These are phyloP conservation scores for Calamus simplicifolius DNA, from an alignment of 176 grass and related monocot species.

Conservation along the genomic window DNA sequence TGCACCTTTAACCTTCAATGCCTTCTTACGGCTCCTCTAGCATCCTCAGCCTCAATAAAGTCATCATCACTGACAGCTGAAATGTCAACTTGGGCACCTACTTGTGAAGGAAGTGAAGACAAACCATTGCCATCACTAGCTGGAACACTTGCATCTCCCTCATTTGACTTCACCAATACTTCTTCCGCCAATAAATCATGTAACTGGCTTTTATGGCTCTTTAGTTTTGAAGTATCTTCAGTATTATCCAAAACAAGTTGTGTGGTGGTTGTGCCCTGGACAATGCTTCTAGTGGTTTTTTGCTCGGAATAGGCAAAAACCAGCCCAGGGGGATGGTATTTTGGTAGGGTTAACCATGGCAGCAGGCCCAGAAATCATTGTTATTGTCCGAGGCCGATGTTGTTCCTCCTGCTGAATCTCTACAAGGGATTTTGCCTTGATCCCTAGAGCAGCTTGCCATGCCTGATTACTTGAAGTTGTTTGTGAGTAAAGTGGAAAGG, in stretches of 20 bases:
- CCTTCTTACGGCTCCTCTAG: constrained; percentile 77
- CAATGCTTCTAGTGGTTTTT: constrained; percentile 22
- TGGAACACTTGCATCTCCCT: constrained; percentile 34
- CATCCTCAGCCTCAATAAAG: constrained; percentile 90
- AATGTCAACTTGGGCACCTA: constrained; percentile 27
- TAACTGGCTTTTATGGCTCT: constrained; percentile 60
- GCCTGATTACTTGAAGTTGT: constrained; percentile 25
- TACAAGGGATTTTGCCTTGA: constrained; percentile 75
- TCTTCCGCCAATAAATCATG: constrained; percentile 91
- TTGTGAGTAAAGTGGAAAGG: constrained; percentile 29
- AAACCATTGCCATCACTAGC: constrained; percentile 29
- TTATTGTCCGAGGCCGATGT: constrained; percentile 38
- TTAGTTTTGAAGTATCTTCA: constrained; percentile 37
- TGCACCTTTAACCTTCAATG: constrained; percentile 52
- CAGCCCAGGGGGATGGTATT: constrained; percentile 53
- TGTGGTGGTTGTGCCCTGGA: constrained; percentile 1
- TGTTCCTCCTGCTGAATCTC: constrained; percentile 95
- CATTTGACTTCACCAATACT: constrained; percentile 51
- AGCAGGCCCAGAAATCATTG: constrained; percentile 18
- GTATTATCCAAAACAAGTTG: constrained; percentile 5
- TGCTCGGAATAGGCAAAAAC: constrained; percentile 31
- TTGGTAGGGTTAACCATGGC: constrained; percentile 12
- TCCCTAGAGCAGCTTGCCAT: constrained; percentile 67
- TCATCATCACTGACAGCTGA: constrained; percentile 56
- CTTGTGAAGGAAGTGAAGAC: constrained; percentile 25